Percentiles rank a stretch among this genome's conserved stretches.
These are phyloP conservation scores for Fusarium musae DNA, from an alignment of 2,329 filamentous ascomycete genomes.

Conservation along the genomic window DNA sequence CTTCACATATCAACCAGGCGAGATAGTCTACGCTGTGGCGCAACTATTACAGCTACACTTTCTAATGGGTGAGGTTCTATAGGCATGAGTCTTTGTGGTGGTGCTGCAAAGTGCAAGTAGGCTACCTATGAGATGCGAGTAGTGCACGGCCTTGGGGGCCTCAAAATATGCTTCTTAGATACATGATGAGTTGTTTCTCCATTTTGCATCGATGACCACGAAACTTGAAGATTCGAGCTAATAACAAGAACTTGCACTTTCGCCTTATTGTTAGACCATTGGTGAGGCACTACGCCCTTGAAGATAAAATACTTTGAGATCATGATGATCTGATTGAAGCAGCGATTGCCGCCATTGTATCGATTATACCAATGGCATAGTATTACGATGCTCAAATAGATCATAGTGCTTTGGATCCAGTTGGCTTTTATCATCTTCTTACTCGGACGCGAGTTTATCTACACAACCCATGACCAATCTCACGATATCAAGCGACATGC, in stretches of 20 bases:
- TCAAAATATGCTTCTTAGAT: background rate
- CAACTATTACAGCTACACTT: rapidly evolving
- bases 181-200: too few relatives aligned
- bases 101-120: background rate
- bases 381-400: background rate
- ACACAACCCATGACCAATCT: background rate
- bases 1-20: too few relatives aligned
- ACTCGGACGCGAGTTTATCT: background rate
- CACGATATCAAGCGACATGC: background rate
- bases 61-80: rapidly evolving
- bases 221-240: too few relatives aligned
- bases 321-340: background rate
- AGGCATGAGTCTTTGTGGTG: background rate
- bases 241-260: background rate
- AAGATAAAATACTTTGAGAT: too few relatives aligned
- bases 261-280: background rate
- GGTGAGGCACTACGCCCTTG: rapidly evolving
- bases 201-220: background rate
- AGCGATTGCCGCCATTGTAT: background rate
- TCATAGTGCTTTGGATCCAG: background rate
- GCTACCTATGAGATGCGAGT: background rate
- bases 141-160: background rate
- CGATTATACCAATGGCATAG: background rate
- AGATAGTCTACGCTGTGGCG: background rate
- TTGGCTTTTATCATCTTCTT: background rate